Conservation (phyloP, 2,329 filamentous ascomycete genomes). For the Helotiales sp. region DNA sequence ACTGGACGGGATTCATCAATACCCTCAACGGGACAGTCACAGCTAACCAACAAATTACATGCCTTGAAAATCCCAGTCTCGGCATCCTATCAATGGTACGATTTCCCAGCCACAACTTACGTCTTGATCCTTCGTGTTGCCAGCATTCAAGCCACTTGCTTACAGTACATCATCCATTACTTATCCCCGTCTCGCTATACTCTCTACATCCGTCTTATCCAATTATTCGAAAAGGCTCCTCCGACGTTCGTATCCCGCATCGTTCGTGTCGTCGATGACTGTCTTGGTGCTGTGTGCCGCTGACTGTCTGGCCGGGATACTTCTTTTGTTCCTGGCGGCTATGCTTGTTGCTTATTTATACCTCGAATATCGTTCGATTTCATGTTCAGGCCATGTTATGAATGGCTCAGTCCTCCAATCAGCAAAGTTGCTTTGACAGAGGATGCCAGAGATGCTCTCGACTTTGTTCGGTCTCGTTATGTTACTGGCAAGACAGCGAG, state of each 20-base stretch:
- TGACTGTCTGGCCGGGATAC: neutral
- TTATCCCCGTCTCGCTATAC: neutral
- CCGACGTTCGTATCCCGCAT: neutral
- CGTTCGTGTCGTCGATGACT: neutral
- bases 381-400: neutral
- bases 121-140: neutral
- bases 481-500: neutral
- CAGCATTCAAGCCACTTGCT: neutral
- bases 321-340: constrained; percentile 1
- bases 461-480: neutral
- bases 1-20: neutral
- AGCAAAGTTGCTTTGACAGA: neutral
- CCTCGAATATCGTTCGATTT: neutral
- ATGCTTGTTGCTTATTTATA: neutral
- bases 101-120: neutral
- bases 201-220: neutral
- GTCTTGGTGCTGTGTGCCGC: neutral
- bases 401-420: neutral
- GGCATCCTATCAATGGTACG: neutral
- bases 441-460: neutral
- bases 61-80: neutral
- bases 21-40: neutral
- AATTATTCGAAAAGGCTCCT: too few species aligned
- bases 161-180: neutral
- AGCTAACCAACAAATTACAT: neutral